These are phyloP conservation scores for Boletus tomentosulus DNA, from an alignment of 768 basidiomycete genomes.

Conservation along the genomic window DNA sequence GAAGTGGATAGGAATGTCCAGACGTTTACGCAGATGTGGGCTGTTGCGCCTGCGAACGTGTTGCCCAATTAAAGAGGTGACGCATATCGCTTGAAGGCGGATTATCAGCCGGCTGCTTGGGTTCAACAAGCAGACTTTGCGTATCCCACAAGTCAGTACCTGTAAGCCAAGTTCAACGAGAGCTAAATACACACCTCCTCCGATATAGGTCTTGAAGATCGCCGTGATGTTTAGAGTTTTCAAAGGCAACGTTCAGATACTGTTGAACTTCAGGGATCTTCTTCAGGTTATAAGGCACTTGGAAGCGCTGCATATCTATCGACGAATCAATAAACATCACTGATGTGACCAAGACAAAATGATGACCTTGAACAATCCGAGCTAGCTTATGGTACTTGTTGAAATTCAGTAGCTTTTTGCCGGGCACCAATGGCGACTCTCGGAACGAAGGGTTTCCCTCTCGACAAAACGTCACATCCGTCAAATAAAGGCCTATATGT, in stretches of 20 bases:
- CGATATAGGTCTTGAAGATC: constrained; percentile 84
- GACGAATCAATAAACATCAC: constrained; percentile 1
- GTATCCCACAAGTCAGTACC: neutral
- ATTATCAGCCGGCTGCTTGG: constrained; percentile 71
- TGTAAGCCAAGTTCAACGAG: neutral
- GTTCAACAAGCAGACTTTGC: constrained; percentile 73
- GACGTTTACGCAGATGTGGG: constrained; percentile 33
- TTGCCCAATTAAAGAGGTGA: constrained; percentile 77
- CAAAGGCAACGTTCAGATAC: constrained; percentile 69
- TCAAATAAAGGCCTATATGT: constrained; percentile 70
- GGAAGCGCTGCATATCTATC: constrained; percentile 89
- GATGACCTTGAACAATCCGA: constrained; percentile 72
- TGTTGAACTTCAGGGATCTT: constrained; percentile 87
- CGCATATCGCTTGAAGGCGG: constrained; percentile 66
- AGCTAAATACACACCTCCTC: constrained; percentile 54
- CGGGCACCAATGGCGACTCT: constrained; percentile 68
- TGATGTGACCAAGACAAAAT: neutral
- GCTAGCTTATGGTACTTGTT: constrained; percentile 94
- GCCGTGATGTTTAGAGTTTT: constrained; percentile 70
- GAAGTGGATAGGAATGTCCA: constrained; percentile 19
- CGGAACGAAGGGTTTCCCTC: constrained; percentile 91
- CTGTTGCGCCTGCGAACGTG: constrained; percentile 46
- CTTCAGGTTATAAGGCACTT: constrained; percentile 80
- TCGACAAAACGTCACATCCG: constrained; percentile 91
- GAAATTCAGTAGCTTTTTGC: constrained; percentile 87